Evolutionary conservation across 441 rosid genomes (phyloP).

Genomic region (Gossypium davidsonii): DNA sequence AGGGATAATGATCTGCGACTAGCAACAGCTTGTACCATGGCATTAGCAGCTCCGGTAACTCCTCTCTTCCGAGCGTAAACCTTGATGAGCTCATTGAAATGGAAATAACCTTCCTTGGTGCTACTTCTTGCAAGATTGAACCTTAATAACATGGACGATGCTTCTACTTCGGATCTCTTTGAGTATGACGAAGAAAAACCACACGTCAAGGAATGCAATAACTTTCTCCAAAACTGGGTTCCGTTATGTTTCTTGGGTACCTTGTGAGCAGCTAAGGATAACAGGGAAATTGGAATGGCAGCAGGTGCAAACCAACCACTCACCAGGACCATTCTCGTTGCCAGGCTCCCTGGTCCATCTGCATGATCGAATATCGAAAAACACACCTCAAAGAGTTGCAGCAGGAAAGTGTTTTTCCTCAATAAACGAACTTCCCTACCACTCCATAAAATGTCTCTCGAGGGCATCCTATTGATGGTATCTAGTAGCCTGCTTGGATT

Average conservation of each 20-base stretch:
- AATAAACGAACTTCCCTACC: slow-evolving; percentile 41
- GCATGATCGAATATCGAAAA: slow-evolving; percentile 92
- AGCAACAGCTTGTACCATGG: slow-evolving; percentile 67
- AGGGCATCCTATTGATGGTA: slow-evolving; percentile 76
- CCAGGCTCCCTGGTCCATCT: slow-evolving; percentile 77
- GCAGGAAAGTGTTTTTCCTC: slow-evolving; percentile 49
- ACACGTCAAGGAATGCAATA: slow-evolving; percentile 53
- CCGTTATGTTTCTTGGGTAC: slow-evolving; percentile 64
- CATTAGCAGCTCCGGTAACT: slow-evolving; percentile 39
- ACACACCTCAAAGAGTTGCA: slow-evolving; percentile 87
- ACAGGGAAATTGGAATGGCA: slow-evolving; percentile 59
- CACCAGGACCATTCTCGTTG: slow-evolving; percentile 77
- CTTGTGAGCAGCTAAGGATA: slow-evolving; percentile 69
- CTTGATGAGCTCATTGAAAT: slow-evolving; percentile 59
- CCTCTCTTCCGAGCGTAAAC: slow-evolving; percentile 58
- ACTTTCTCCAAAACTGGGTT: slow-evolving; percentile 45
- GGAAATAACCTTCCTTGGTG: slow-evolving; percentile 49
- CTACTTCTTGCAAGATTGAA: slow-evolving; percentile 75
- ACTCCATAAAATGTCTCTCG: slow-evolving; percentile 51
- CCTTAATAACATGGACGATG: slow-evolving; percentile 69
- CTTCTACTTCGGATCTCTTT: slow-evolving; percentile 70
- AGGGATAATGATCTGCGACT: slow-evolving; percentile 47
- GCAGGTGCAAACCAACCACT: slow-evolving; percentile 93
- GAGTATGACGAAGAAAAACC: slow-evolving; percentile 56
- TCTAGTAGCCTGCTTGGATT: slow-evolving; percentile 80